phyloP scores from a whole-genome alignment of 192 early-diverging fungal species.

The Dissophora globulifera region DNA sequence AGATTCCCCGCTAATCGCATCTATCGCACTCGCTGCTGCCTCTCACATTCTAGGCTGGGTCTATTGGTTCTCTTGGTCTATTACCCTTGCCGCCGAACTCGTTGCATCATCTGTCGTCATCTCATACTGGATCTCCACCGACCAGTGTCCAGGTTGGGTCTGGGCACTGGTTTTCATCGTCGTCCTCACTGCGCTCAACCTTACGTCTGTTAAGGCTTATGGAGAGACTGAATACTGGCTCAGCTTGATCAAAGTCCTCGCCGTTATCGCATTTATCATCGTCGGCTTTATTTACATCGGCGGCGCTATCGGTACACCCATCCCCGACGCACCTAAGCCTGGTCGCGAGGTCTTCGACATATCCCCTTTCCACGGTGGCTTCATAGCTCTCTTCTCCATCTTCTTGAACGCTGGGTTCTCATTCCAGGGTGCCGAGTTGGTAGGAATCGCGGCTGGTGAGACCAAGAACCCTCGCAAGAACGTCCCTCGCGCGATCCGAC shows the following conservation, averaged over 20 bases:
- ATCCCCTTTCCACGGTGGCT: constrained; percentile 69
- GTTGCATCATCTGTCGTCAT: constrained; percentile 80
- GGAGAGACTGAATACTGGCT: constrained; percentile 89
- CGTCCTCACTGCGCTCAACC: constrained; percentile 74
- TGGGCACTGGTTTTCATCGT: constrained; percentile 68
- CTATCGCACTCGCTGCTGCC: background rate
- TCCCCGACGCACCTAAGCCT: constrained; percentile 59
- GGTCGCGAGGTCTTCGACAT: constrained; percentile 38
- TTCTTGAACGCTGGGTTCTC: constrained; percentile 85
- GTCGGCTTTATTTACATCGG: constrained; percentile 74
- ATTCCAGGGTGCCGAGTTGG: constrained; percentile 89
- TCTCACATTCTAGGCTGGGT: constrained; percentile 65
- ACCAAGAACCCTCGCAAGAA: constrained; percentile 85
- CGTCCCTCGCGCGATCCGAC: constrained; percentile 75
- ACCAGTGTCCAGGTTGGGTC: constrained; percentile 45
- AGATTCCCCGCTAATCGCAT: background rate
- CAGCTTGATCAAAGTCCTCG: constrained; percentile 77
- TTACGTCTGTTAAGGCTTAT: constrained; percentile 74
- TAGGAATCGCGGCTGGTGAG: constrained; percentile 92
- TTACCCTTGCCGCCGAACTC: constrained; percentile 78
- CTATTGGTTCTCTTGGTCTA: constrained; percentile 75
- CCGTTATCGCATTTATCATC: constrained; percentile 81
- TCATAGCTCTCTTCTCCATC: constrained; percentile 71
- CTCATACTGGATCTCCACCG: constrained; percentile 59
- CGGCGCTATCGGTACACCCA: constrained; percentile 65